Base-by-base conservation (phyloP, 2,329 filamentous ascomycete species). In the Penicillium sp. region DNA sequence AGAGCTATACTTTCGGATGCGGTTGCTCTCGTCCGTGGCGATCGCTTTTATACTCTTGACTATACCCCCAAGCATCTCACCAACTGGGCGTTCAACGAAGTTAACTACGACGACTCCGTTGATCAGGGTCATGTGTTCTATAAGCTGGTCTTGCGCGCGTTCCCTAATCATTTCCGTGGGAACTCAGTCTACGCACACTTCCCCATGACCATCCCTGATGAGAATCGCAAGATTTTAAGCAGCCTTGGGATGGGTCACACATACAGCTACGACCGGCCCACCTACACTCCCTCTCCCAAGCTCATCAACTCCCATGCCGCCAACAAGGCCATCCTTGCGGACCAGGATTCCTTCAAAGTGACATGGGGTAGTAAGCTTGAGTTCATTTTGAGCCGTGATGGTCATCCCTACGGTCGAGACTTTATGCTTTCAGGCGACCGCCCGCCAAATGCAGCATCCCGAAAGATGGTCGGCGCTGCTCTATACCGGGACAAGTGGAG, bases 101-200 rank as follows among this genome's bases (percentile, higher is more conserved):
- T 74, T 20, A 66, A 69, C 37, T 72, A 66, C 28, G 71, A 77
- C 50, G 58, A 66, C 4, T 62, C 66, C 1, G 70, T 78, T 43
- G 75, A 77, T 44, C 71, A 76, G 38, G 76, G 76, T 35, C 75
- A 75, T 42, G 71, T 76, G 44, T 72, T 78, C 55, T 78, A 78
- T 64, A 78, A 77, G 58, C 67, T 79, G n/a, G 71, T 77, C 50
- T 66, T 78, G 49, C 69, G 76, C 42, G 74, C 76, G 2, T 70
- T 79, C 48, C 77, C 77, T 3, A 72, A 76, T 47, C 73, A 73
- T 60, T 78, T 74, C 59, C 66, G 71, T 24, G 71, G 71, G 0
- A 69, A 75, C 52, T 78, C 74, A 0, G 67, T 78, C 44, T 78
- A 78, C 47, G 74, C 72, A 3, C 75, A 78, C 57, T 78, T 74